A percentile compares a stretch with the other conserved stretches of the same genome.
These are phyloP conservation scores for Erythrophleum fordii DNA, from an alignment of 306 rosid species.

Conservation along the genomic window DNA sequence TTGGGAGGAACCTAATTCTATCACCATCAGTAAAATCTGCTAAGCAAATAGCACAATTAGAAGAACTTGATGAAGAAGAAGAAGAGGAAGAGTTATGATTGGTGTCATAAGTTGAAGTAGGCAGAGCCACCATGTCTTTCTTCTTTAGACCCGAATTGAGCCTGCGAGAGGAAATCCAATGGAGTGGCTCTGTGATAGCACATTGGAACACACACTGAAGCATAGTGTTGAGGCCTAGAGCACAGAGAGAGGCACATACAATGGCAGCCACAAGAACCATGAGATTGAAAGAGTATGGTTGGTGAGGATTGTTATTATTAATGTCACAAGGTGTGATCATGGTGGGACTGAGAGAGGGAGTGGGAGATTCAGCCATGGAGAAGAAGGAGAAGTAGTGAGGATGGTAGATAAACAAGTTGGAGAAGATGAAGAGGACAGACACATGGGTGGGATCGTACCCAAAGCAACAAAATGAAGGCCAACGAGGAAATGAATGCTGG, in stretches of 20 bases:
- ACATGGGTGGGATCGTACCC: not conserved
- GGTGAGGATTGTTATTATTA: not conserved
- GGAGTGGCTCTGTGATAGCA: constrained; percentile 53
- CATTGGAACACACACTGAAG: constrained; percentile 69
- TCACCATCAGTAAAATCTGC: constrained; percentile 74
- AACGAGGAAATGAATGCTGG: not conserved
- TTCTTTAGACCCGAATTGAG: constrained; percentile 73
- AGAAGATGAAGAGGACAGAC: not conserved
- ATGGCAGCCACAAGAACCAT: constrained; percentile 64
- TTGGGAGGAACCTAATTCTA: constrained; percentile 68
- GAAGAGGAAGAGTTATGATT: not conserved
- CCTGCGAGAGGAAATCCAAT: constrained; percentile 58
- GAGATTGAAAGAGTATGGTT: constrained; percentile 17
- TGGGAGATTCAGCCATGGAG: not conserved
- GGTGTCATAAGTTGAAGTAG: constrained; percentile 49
- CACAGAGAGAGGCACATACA: constrained; percentile 67
- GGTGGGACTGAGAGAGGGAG: not conserved
- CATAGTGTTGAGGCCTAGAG: constrained; percentile 77
- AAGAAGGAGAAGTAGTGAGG: not conserved
- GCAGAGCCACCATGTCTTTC: constrained; percentile 71
- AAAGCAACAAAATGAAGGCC: not conserved
- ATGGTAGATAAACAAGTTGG: not conserved
- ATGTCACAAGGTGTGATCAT: no score
- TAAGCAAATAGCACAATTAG: constrained; percentile 72
- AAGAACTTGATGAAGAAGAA: constrained; percentile 35